phyloP scores from a whole-genome alignment of 2,329 filamentous ascomycete genomes.

The Fusarium transvaalense region DNA sequence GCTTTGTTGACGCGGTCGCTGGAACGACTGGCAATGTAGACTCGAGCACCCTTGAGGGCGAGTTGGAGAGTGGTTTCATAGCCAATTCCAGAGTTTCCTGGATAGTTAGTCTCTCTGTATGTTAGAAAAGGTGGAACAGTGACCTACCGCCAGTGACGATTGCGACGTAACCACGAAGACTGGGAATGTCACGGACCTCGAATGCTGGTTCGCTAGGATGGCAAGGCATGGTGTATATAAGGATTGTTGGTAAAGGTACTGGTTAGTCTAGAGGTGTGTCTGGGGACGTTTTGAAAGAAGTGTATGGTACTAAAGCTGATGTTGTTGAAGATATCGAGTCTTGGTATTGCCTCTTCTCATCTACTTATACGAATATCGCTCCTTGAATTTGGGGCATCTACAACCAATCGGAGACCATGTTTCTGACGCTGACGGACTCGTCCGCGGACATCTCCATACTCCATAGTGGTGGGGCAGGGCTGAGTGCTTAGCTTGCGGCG shows the following conservation, averaged over 20 bases:
- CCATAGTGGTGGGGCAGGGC: conserved; percentile 20
- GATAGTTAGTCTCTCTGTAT: accelerated
- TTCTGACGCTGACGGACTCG: conserved; percentile 5
- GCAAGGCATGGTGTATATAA: conserved; percentile 13
- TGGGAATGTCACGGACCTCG: conserved; percentile 37
- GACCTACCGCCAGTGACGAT: conserved; percentile 44
- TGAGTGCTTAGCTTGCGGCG: conserved; percentile 3
- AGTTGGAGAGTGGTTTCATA: conserved; percentile 43
- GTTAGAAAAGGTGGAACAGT: accelerated
- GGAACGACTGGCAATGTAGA: conserved; percentile 44
- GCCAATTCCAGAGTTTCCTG: conserved; percentile 43
- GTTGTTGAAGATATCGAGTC: neutral
- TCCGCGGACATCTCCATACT: conserved; percentile 42
- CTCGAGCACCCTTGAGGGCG: conserved; percentile 34
- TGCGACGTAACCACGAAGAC: conserved; percentile 36
- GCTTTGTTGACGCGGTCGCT: conserved; percentile 37
- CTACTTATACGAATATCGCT: conserved; percentile 13
- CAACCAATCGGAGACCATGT: conserved; percentile 16
- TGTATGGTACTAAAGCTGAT: neutral
- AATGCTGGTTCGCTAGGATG: conserved; percentile 28
- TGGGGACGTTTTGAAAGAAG: neutral
- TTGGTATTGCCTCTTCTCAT: neutral
- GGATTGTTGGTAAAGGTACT: too few relatives aligned
- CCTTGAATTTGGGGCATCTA: neutral
- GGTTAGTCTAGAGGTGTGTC: too few relatives aligned